Conservation (phyloP, 1,284 basidiomycete genomes). For the Sutorius eximius region DNA sequence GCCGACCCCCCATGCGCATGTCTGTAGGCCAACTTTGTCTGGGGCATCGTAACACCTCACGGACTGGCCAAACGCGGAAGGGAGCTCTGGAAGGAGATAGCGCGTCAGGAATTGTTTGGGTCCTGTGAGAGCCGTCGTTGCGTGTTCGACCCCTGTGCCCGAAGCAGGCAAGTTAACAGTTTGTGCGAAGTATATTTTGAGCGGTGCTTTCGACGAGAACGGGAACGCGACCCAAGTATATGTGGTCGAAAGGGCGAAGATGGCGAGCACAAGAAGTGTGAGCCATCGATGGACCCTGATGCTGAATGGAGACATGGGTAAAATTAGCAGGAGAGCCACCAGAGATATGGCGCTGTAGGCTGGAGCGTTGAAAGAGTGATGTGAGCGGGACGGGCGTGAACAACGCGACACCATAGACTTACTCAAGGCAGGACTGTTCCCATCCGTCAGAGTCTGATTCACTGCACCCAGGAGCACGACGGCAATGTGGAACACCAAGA, state of each 20-base stretch:
- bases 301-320: constrained; percentile 64
- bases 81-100: constrained; percentile 50
- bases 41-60: constrained; percentile 19
- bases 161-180: constrained; percentile 44
- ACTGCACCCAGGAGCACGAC: constrained; percentile 51
- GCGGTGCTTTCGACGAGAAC: constrained; percentile 56
- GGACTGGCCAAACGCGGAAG: constrained; percentile 45
- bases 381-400: constrained; percentile 1
- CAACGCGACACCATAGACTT: constrained; percentile 27
- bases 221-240: constrained; percentile 57
- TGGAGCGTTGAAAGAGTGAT: constrained; percentile 25
- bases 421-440: constrained; percentile 52
- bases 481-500: constrained; percentile 57
- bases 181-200: constrained; percentile 72
- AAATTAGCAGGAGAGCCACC: constrained; percentile 48
- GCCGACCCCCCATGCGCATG: constrained; percentile 41
- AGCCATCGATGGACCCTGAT: constrained; percentile 53
- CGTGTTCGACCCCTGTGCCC: constrained; percentile 19
- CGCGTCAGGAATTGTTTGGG: constrained; percentile 44
- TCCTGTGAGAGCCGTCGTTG: constrained; percentile 48
- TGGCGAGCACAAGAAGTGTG: constrained; percentile 40
- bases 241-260: constrained; percentile 47
- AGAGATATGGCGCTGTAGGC: constrained; percentile 54
- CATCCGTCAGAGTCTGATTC: constrained; percentile 64
- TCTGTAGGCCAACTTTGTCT: constrained; percentile 32